Conservation (phyloP, 2,329 filamentous ascomycete species). For the Laburnicola sp. region DNA sequence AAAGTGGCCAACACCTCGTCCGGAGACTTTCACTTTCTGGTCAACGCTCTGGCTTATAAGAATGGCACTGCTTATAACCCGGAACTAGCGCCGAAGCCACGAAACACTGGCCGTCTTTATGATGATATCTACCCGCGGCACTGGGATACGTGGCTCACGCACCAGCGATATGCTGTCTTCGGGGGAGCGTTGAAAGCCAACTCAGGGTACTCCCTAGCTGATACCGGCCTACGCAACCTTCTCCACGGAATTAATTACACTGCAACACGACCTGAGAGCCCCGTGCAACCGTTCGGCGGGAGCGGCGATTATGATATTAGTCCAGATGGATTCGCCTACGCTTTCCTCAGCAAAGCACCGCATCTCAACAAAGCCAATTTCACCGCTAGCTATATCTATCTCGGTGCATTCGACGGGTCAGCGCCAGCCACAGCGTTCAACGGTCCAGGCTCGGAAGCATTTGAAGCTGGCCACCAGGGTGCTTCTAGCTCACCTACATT, state of each 20-base stretch:
- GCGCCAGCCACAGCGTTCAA: conserved; percentile 35
- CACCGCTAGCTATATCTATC: conserved; percentile 82
- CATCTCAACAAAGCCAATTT: conserved; percentile 70
- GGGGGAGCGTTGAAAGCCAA: conserved; percentile 61
- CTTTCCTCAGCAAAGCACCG: conserved; percentile 75
- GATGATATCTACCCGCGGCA: conserved; percentile 75
- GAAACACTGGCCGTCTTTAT: conserved; percentile 71
- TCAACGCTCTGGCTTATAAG: conserved; percentile 65
- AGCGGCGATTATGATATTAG: conserved; percentile 76
- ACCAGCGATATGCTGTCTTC: conserved; percentile 73
- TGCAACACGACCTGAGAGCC: conserved; percentile 63
- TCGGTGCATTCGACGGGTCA: conserved; percentile 67
- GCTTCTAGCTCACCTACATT: conserved; percentile 72
- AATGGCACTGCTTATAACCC: conserved; percentile 72
- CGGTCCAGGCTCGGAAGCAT: conserved; percentile 33
- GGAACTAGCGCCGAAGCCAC: conserved; percentile 60
- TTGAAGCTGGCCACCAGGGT: conserved; percentile 57
- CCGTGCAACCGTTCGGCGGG: conserved; percentile 77
- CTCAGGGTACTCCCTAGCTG: conserved; percentile 30
- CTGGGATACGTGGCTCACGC: conserved; percentile 75
- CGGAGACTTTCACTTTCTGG: conserved; percentile 50
- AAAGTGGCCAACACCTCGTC: conserved; percentile 50
- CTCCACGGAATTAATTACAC: conserved; percentile 63
- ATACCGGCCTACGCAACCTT: conserved; percentile 53
- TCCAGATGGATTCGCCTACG: conserved; percentile 60